Percentiles rank a stretch among this genome's conserved stretches.
Evolutionary conservation across 192 early-diverging fungal genomes (phyloP).

Genomic region (Coemansia sp.): DNA sequence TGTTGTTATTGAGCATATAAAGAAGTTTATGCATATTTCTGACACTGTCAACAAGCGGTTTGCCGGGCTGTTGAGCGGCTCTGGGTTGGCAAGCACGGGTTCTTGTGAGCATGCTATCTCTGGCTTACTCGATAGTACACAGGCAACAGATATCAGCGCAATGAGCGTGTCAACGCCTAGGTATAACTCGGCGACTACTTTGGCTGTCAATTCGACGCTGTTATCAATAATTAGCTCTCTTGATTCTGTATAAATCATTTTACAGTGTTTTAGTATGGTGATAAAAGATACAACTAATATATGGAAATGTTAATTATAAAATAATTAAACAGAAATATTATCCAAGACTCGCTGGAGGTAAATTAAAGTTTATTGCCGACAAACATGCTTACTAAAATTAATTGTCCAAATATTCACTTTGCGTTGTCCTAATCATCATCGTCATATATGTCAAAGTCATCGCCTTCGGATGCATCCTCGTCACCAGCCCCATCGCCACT

Average conservation of each 20-base stretch:
- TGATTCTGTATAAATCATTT: neutral
- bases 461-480: conserved; percentile 1
- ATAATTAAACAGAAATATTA: too few relatives aligned
- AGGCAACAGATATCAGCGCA: neutral
- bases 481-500: neutral
- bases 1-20: conserved; percentile 26
- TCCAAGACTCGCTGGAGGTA: too few relatives aligned
- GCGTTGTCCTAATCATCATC: neutral
- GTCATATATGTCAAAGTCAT: conserved; percentile 35
- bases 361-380: too few relatives aligned
- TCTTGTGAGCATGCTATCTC: too few relatives aligned
- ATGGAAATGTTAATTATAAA: neutral
- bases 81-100: conserved; percentile 7
- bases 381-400: too few relatives aligned
- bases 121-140: neutral
- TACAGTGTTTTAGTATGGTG: too few relatives aligned
- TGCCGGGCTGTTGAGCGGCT: conserved; percentile 27
- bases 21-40: conserved; percentile 39
- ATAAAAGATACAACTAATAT: too few relatives aligned
- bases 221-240: conserved; percentile 25
- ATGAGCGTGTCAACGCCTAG: neutral
- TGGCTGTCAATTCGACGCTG: conserved; percentile 14
- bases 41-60: conserved; percentile 34
- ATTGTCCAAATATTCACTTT: neutral
- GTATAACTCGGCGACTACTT: conserved; percentile 1